These are phyloP conservation scores for Mycena polygramma DNA, from an alignment of 768 basidiomycete species.

Conservation along the genomic window DNA sequence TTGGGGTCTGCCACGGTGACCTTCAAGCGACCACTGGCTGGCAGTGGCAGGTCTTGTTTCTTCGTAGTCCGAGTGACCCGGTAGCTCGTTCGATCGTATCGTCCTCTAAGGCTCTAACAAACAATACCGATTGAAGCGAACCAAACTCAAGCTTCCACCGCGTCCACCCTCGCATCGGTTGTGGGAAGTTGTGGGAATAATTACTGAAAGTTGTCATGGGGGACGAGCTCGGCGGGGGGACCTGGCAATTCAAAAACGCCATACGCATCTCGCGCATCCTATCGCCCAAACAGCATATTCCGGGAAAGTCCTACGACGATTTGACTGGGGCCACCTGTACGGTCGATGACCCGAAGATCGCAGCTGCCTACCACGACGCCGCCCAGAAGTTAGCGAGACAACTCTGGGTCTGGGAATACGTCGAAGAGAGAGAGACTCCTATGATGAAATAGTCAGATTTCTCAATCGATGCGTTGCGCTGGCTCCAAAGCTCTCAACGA, in stretches of 20 bases:
- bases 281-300: not conserved
- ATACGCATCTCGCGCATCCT: constrained; percentile 2
- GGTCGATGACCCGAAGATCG: not conserved
- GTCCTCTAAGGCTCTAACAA: too few species aligned
- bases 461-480: not conserved
- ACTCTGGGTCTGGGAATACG: not conserved
- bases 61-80: too few species aligned
- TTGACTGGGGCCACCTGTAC: not conserved
- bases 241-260: constrained; percentile 4
- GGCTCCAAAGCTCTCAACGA: not conserved
- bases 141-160: not conserved
- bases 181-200: too few species aligned
- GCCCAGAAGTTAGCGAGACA: not conserved
- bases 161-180: not conserved
- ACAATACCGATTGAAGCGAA: too few species aligned
- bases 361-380: not conserved
- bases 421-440: not conserved
- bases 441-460: not conserved
- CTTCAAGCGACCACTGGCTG: too few species aligned
- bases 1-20: too few species aligned
- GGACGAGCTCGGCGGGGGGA: constrained; percentile 1
- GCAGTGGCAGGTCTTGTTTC: too few species aligned
- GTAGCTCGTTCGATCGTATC: too few species aligned
- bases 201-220: not conserved
- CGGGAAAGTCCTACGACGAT: not conserved